Base-by-base conservation (phyloP, 2,329 filamentous ascomycete species). In the Capronia americana region DNA sequence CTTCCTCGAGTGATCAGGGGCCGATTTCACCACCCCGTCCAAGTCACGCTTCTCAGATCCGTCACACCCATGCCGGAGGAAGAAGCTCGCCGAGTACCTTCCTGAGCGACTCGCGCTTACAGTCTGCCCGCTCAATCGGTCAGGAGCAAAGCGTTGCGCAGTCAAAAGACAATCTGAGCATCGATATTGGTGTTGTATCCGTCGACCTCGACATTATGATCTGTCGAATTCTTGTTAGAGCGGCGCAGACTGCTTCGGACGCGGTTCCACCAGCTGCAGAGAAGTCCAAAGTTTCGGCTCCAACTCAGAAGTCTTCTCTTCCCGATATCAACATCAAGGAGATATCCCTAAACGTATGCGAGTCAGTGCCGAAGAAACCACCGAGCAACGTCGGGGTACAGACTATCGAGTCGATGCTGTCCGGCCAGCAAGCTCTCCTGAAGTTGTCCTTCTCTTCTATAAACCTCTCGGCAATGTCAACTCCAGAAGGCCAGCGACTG, bases 121-220 rank as follows among this genome's bases (percentile, higher is more conserved):
- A 32, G 20, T 41, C 34, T 48, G 12, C 51, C 14, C 63, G 51
- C 4, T 34, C 56, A 24, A 46, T 51, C 8, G 24, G 10, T 11
- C 63, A 63, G 30, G 24, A 24, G 24, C 60, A 44, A 24, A 28
- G 51, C 7, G 34, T 46, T 38, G 51, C 54, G 17, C 34, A 23
- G 8, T 20, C 60, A 44, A 64, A 50, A 24, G 32, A 66, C 24
- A 54, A 30, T 8, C 28, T 69, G 17, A 58, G 28, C 30, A 32
- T 68, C 46, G 54, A 64, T 3, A 38, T 68, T 14, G 69, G 69
- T n/a, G 30, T 61, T 20, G 56, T 70, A n/a, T 64, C 66, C 3
- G 34, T 70, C 10, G 66, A 68, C 53, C 66, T 70, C 23, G 69
- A 70, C 48, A 65, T 70, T n/a, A 62, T 63, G 53, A 53, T 70